Evolutionary conservation across 2,329 filamentous ascomycete genomes (phyloP).

Genomic region (Sporothrix schenckii): DNA sequence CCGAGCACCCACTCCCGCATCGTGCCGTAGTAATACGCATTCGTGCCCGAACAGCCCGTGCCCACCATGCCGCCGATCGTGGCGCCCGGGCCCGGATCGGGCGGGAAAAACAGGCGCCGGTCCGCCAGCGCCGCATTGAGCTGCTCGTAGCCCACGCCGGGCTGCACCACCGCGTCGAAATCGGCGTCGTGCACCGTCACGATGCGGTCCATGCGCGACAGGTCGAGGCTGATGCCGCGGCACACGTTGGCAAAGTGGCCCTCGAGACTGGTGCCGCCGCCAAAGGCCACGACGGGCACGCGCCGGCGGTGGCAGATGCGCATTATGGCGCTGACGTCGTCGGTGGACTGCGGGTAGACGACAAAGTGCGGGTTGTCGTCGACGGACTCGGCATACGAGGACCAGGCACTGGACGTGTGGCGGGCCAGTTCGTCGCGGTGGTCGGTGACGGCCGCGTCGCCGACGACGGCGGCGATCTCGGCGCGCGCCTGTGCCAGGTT

Average conservation of each 20-base stretch:
- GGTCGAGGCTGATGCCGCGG: slow-evolving; percentile 76
- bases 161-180: slow-evolving; percentile 75
- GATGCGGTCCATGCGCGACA: slow-evolving; percentile 87
- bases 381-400: slow-evolving; percentile 56
- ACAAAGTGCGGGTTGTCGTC: slow-evolving; percentile 63
- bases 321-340: slow-evolving; percentile 85
- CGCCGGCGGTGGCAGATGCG: slow-evolving; percentile 79
- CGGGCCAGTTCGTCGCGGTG: slow-evolving; percentile 55
- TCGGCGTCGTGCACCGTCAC: slow-evolving; percentile 75
- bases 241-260: slow-evolving; percentile 83
- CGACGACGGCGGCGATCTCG: slow-evolving; percentile 65
- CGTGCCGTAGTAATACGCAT: slow-evolving; percentile 88
- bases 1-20: slow-evolving; percentile 93
- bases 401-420: slow-evolving; percentile 65
- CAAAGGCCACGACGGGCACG: slow-evolving; percentile 86
- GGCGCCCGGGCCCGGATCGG: slow-evolving; percentile 85
- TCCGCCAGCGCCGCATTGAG: slow-evolving; percentile 76
- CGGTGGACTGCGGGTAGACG: slow-evolving; percentile 74
- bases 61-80: slow-evolving; percentile 91
- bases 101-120: slow-evolving; percentile 84
- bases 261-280: slow-evolving; percentile 85
- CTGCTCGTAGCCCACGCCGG: slow-evolving; percentile 82
- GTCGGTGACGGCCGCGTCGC: slow-evolving; percentile 65
- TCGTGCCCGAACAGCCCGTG: slow-evolving; percentile 75
- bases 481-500: slow-evolving; percentile 55